Evolutionary conservation across 2,329 filamentous ascomycete species (phyloP).

Genomic region (Cercospora zeina): DNA sequence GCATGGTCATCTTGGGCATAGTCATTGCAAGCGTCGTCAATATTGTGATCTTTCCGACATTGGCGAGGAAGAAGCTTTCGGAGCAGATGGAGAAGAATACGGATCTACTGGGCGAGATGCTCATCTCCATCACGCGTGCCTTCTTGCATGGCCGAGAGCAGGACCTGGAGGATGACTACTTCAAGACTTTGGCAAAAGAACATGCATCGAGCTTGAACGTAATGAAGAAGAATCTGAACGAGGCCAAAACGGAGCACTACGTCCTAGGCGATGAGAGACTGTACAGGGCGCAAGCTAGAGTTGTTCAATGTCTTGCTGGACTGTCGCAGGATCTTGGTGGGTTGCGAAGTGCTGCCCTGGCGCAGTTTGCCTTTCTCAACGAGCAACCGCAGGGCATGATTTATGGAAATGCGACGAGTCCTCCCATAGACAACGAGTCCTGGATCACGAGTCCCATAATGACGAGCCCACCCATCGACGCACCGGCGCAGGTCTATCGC

Average conservation of each 20-base stretch:
- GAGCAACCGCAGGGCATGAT: constrained; percentile 48
- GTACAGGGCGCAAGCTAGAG: constrained; percentile 73
- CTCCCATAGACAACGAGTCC: constrained; percentile 13
- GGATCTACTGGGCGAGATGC: constrained; percentile 73
- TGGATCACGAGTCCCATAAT: constrained; percentile 22
- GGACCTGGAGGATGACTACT: constrained; percentile 70
- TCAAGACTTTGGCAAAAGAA: constrained; percentile 52
- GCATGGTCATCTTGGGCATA: constrained; percentile 80
- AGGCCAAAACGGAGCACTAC: constrained; percentile 89
- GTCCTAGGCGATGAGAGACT: constrained; percentile 74
- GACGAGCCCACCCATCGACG: constrained; percentile 13
- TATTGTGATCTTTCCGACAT: constrained; percentile 73
- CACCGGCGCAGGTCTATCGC: constrained; percentile 31
- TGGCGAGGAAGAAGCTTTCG: constrained; percentile 71
- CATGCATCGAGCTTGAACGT: constrained; percentile 68
- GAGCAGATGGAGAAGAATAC: constrained; percentile 73
- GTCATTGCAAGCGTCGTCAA: constrained; percentile 71
- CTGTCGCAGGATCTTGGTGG: constrained; percentile 88
- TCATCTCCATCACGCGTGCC: constrained; percentile 76
- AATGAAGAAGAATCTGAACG: constrained; percentile 74
- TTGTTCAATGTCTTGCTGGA: constrained; percentile 81
- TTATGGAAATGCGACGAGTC: constrained; percentile 13
- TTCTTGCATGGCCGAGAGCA: constrained; percentile 82
- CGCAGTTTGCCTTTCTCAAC: constrained; percentile 80
- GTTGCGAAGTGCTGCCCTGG: constrained; percentile 81